Percentiles rank a stretch among this genome's conserved stretches.
Conservation (phyloP, 306 rosid species). For the Rosa chinensis region DNA sequence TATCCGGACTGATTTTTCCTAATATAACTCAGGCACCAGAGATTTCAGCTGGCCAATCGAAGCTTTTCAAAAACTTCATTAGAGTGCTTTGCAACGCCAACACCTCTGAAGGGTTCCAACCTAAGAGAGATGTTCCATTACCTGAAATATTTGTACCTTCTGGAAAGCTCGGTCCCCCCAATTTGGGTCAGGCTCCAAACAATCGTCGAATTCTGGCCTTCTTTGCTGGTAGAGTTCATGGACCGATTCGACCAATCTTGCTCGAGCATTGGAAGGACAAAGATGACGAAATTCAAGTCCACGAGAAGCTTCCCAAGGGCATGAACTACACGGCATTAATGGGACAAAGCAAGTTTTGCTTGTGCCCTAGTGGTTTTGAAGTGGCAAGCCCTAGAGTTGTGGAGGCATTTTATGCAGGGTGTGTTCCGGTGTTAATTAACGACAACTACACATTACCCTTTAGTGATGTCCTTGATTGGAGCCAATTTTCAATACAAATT, state of each 20-base stretch:
- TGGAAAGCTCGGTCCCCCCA: constrained; percentile 47
- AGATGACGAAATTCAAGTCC: constrained; percentile 58
- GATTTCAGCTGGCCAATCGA: constrained; percentile 48
- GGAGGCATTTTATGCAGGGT: constrained; percentile 63
- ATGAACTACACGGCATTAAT: constrained; percentile 55
- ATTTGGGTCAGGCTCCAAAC: constrained; percentile 27
- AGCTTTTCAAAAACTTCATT: constrained; percentile 54
- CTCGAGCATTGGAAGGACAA: constrained; percentile 63
- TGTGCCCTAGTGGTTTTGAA: constrained; percentile 85
- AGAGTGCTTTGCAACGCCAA: constrained; percentile 78
- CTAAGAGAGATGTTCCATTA: constrained; percentile 57
- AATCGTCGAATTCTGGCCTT: constrained; percentile 50
- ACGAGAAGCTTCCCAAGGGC: constrained; percentile 51
- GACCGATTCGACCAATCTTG: constrained; percentile 44
- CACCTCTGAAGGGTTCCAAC: constrained; percentile 64
- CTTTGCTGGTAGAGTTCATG: constrained; percentile 73
- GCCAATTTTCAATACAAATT: constrained; percentile 54
- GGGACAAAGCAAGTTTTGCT: constrained; percentile 62
- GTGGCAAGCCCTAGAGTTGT: constrained; percentile 85
- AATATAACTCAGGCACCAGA: constrained; percentile 50
- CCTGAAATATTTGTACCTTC: constrained; percentile 60
- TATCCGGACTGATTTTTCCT: background rate
- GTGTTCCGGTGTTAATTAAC: constrained; percentile 72
- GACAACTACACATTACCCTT: constrained; percentile 62
- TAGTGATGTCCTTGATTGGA: constrained; percentile 76